These are phyloP conservation scores for Tieghemiomyces parasiticus DNA, from an alignment of 192 early-diverging fungal genomes.

Conservation along the genomic window DNA sequence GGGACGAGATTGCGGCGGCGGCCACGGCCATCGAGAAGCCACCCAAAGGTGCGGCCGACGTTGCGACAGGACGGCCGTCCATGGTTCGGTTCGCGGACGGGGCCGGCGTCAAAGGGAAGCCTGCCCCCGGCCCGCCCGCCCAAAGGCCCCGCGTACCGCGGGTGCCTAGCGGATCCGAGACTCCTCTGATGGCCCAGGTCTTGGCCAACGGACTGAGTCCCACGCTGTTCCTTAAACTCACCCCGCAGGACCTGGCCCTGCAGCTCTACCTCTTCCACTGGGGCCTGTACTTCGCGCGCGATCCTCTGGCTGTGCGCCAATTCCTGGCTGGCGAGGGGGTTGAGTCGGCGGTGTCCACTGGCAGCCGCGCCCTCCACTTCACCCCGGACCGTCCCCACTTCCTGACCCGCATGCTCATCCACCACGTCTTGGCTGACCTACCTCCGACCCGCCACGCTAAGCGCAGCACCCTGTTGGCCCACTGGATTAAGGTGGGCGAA, in stretches of 20 bases:
- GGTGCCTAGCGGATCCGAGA: background rate
- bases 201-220: conserved; percentile 44
- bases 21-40: background rate
- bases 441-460: conserved; percentile 27
- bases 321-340: background rate
- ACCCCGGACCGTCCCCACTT: conserved; percentile 52
- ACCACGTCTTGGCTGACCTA: conserved; percentile 46
- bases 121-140: no score
- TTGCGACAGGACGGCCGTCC: background rate
- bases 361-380: conserved; percentile 30
- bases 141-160: no score
- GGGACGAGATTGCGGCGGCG: background rate
- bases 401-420: conserved; percentile 45
- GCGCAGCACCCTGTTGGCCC: conserved; percentile 36
- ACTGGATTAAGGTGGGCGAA: conserved; percentile 53
- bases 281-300: conserved; percentile 18
- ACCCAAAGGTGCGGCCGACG: background rate
- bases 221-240: conserved; percentile 38
- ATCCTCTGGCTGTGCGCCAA: conserved; percentile 17
- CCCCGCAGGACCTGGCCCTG: conserved; percentile 42
- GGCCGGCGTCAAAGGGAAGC: no score
- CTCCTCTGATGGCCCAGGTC: conserved; percentile 13
- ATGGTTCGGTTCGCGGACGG: background rate
- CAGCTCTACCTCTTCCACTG: conserved; percentile 56
- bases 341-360: conserved; percentile 7